These are phyloP conservation scores for Citrus reticulata DNA, from an alignment of 345 rosid genomes.

Conservation along the genomic window DNA sequence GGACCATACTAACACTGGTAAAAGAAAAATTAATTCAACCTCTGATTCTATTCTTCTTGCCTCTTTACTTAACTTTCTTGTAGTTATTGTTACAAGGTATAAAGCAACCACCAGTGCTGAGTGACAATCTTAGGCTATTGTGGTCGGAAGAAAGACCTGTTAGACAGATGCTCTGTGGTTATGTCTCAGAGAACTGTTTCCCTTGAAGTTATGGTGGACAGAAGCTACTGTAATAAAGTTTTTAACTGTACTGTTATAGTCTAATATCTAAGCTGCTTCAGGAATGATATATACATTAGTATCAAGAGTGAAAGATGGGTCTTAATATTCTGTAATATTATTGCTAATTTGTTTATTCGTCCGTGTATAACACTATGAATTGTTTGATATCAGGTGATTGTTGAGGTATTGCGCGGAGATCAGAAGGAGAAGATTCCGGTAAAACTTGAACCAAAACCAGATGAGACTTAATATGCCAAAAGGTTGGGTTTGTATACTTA, in stretches of 20 bases:
- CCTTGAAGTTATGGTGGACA: background rate
- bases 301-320: background rate
- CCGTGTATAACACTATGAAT: background rate
- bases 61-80: background rate
- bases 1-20: background rate
- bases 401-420: conserved; percentile 91
- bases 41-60: background rate
- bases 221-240: background rate
- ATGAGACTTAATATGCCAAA: conserved; percentile 47
- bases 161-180: background rate
- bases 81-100: background rate
- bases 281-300: background rate
- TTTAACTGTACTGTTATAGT: background rate
- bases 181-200: background rate
- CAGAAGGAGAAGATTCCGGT: conserved; percentile 91
- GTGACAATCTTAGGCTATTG: background rate
- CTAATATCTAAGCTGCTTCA: background rate
- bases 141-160: background rate
- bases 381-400: conserved; percentile 47
- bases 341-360: background rate
- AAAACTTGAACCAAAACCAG: conserved; percentile 78
- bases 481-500: conserved; percentile 15
- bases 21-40: background rate
- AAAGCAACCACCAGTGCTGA: background rate
- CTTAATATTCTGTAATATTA: background rate